Evolutionary conservation across 2,329 filamentous ascomycete species (phyloP).

Genomic region (Penicillium sp.): DNA sequence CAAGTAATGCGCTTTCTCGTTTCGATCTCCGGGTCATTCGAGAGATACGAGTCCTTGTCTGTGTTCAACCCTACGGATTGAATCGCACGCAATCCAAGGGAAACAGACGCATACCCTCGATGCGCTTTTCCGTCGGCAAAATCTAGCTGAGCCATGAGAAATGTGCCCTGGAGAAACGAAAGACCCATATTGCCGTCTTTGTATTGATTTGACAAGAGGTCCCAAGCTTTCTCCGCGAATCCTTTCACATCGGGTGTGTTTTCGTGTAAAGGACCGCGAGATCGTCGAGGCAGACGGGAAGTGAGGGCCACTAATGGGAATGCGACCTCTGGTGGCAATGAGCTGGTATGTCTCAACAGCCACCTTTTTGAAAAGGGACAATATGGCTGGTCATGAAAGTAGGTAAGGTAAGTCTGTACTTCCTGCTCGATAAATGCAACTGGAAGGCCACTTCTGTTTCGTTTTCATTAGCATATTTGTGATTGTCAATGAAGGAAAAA

Average conservation of each 20-base stretch:
- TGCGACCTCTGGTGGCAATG: slow-evolving; percentile 19
- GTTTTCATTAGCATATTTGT: neutral
- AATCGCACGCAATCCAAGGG: slow-evolving; percentile 22
- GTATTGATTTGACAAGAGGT: slow-evolving; percentile 20
- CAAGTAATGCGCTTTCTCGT: slow-evolving; percentile 22
- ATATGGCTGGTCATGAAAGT: slow-evolving; percentile 29
- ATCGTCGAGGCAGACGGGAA: slow-evolving; percentile 15
- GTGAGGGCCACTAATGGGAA: slow-evolving; percentile 26
- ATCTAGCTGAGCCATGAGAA: slow-evolving; percentile 25
- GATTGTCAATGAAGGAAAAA: neutral
- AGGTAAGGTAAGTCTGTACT: slow-evolving; percentile 20
- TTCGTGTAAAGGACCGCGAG: neutral
- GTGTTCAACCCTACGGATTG: slow-evolving; percentile 24
- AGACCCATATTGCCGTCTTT: slow-evolving; percentile 15
- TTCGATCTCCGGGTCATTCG: slow-evolving; percentile 11
- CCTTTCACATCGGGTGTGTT: slow-evolving; percentile 1
- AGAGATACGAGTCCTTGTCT: slow-evolving; percentile 9
- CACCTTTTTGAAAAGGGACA: slow-evolving; percentile 22
- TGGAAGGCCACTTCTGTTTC: neutral
- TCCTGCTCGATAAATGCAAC: slow-evolving; percentile 16
- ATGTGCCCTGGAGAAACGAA: slow-evolving; percentile 25
- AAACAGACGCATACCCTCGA: slow-evolving; percentile 22
- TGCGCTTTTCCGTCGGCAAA: slow-evolving; percentile 25
- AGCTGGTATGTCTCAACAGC: slow-evolving; percentile 13
- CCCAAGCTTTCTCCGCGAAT: slow-evolving; percentile 22